These are phyloP conservation scores for Acorus gramineus DNA, from an alignment of 106 monocot species.

Conservation along the genomic window DNA sequence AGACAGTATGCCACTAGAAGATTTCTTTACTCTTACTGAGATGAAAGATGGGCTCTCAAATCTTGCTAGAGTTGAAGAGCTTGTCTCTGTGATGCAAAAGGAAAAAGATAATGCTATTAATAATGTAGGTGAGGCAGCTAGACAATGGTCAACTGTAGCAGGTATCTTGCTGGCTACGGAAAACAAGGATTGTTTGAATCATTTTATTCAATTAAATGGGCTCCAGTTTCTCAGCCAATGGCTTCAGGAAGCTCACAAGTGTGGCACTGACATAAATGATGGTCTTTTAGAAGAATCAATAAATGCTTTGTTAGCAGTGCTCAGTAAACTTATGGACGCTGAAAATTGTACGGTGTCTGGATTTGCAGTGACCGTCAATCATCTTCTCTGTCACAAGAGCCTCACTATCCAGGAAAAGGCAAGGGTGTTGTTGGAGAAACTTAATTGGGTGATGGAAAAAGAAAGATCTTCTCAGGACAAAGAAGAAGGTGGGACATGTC, in stretches of 20 bases:
- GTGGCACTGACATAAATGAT: slow-evolving; percentile 12
- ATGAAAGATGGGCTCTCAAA: slow-evolving; percentile 78
- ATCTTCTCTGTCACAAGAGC: slow-evolving; percentile 22
- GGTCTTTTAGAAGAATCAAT: slow-evolving; percentile 41
- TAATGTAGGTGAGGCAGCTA: slow-evolving; percentile 45
- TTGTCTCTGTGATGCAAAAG: slow-evolving; percentile 47
- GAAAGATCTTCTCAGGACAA: slow-evolving; percentile 4
- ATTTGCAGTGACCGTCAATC: slow-evolving; percentile 29
- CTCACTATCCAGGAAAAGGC: slow-evolving; percentile 34
- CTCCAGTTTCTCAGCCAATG: slow-evolving; percentile 46
- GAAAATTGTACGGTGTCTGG: slow-evolving; percentile 33
- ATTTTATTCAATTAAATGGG: slow-evolving; percentile 70
- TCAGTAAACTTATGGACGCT: slow-evolving; percentile 34
- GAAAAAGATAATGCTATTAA: slow-evolving; percentile 26
- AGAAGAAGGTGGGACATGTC: slow-evolving; percentile 1
- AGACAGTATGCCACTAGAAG: slow-evolving; percentile 47
- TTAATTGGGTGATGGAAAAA: slow-evolving; percentile 19
- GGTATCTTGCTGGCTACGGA: slow-evolving; percentile 48
- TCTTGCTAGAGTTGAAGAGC: slow-evolving; percentile 58
- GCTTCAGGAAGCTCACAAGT: slow-evolving; percentile 44
- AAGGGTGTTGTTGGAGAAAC: slow-evolving; percentile 38
- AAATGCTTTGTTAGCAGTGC: slow-evolving; percentile 25
- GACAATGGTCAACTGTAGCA: slow-evolving; percentile 57
- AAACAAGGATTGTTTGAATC: slow-evolving; percentile 46
- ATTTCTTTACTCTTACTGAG: slow-evolving; percentile 79